Base-by-base conservation (phyloP, 2,329 filamentous ascomycete genomes). In the Colletotrichum falcatum region DNA sequence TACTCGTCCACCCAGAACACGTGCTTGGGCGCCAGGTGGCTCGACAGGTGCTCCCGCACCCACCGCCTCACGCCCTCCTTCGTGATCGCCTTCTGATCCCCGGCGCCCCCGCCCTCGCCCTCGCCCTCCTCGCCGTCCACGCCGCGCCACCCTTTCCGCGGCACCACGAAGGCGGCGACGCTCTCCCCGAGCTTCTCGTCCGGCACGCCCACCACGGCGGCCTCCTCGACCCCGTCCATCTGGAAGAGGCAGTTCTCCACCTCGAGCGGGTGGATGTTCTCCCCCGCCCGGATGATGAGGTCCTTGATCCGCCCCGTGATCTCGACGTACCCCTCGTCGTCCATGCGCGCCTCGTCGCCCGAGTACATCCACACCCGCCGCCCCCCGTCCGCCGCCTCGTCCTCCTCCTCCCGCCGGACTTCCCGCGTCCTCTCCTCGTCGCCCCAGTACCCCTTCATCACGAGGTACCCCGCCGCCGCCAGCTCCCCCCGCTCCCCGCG, bases 281-380 rank as follows among this genome's bases (percentile, higher is more conserved):
- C 96, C 30, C 96, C 96, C 35, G 93, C 95, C 33, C 94, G 89
- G 78, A 98, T 98, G 75, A 99, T 98, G 65, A 98, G 82, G 78
- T 99, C 96, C 81, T 98, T 98, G 78, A 97, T 95, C 20, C 95
- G 87, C 3, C 95, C 94, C 0, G 94, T 98, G 77, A 98, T 97
- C 74, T 89, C 88, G 2, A 98, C 89, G 78, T 94, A 98, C 2
- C 95, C 96, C 35, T 94, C 86, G 5, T 81, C 85, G 72, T 97
- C 94, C 88, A 98, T 97, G 62, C 85, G 83, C 2, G 94, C 96
- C 83, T 98, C 95, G 77, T 99, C 96, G 26, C 96, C 96, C 0
- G 92, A 97, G 81, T 92, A 86, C 92, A 98, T 96, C 95, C 95
- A 98, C 55, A 86, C 88, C 7, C 86, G 85, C 0, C 86, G n/a